Base-by-base conservation (phyloP, 495 filamentous ascomycete species). In the Trichoderma erinaceum region DNA sequence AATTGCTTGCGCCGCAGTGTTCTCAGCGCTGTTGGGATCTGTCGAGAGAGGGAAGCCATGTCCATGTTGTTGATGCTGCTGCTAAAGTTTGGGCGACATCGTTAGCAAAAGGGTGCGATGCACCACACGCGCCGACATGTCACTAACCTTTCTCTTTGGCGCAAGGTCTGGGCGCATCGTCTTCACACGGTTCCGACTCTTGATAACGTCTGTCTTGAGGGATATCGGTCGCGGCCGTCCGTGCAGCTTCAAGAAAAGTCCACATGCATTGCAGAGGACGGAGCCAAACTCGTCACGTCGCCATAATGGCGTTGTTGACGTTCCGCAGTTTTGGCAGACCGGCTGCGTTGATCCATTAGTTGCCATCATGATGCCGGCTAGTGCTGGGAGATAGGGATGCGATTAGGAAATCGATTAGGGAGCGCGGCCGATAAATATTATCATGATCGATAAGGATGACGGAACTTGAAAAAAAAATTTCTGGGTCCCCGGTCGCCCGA, bases 261-360 rank as follows among this genome's bases (percentile, higher is more conserved):
- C 95, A 79, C 95, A 99, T 68, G 95, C 95, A 80, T 99, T 99
- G 87, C 95, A 99, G 52, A 99, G 91, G n/a, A 99, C 93, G 3
- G 92, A 91, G 69, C 95, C 95, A 67, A 88, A 85, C 81, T 99
- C 95, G 83, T 99, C 95, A 75, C 95, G 87, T 75, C 95, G 90
- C 95, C 95, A 99, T 71, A 99, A 83, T 63, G 95, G 95, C 46
- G 95, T 98, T 65, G 93, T 97, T 10, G 91, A 95, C 63, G 95
- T 99, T 68, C 85, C 87, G 81, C 95, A 99, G 81, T 99, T 99
- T 77, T 96, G 92, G 76, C 95, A 99, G 69, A 93, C 91, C 64
- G 95, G 95, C 95, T 99, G 88, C 80, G 86, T 82, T 29, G 56
- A 82, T 70, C 86, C 87, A 85, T 81, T 82, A 81, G 81, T 78